Base-by-base conservation (phyloP, 306 rosid genomes). In the Albizia julibrissin region DNA sequence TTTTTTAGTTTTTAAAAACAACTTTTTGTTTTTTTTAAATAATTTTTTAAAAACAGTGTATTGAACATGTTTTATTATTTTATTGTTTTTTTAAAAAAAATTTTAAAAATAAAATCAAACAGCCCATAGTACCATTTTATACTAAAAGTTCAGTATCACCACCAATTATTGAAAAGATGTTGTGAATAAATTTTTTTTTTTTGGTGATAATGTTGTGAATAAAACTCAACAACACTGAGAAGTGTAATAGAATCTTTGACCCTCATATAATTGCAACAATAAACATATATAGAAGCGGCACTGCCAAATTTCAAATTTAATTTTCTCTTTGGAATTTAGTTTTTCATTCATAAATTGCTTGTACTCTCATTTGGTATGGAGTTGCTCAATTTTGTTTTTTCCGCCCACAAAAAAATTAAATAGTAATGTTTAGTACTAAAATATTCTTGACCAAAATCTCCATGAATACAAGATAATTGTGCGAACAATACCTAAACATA, bases 101-200 rank as follows among this genome's bases (percentile, higher is more conserved):
- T n/a, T n/a, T n/a, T n/a, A n/a, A n/a, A n/a, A n/a, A n/a, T n/a
- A n/a, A n/a, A n/a, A n/a, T n/a, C n/a, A n/a, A n/a, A n/a, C n/a
- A n/a, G n/a, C n/a, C n/a, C n/a, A 65, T 43, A 27, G 8, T 21
- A 70, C 69, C 39, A 80, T 39, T 22, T 37, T 44, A 22, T 26
- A 72, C 54, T 34, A 47, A 46, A 65, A 19, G 75, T 70, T 33
- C 44, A 54, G 43, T 40, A 69, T 64, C 43, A 65, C 39, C 75
- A 46, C 27, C 69, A 72, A 74, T 62, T 46, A 69, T 74, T 46
- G 13, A 46, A 46, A 46, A 46, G 15, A 3, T 46, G 50, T 12
- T 46, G 46, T 42, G 10, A 44, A 44, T 44, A 31, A 3, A 31
- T 31, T 31, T 31, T 31, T 31, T 31, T 31, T 2, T 31, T 31